A percentile compares a stretch with the other conserved stretches of the same genome.
These are phyloP conservation scores for Middelhovenomyces tepae DNA, from an alignment of 805 yeast genomes.

Conservation along the genomic window DNA sequence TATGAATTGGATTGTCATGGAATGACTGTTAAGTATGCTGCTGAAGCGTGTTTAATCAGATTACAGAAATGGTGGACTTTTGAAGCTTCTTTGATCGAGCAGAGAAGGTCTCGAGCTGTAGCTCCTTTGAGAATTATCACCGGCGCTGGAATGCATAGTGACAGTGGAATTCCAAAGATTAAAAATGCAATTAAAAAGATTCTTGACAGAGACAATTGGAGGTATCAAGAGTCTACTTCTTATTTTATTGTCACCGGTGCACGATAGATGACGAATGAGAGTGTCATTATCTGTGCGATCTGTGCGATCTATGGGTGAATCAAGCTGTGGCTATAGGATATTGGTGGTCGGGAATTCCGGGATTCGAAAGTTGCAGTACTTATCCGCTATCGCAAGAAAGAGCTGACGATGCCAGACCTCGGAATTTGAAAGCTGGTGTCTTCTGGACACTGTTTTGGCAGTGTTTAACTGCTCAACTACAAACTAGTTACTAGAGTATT, in stretches of 20 bases:
- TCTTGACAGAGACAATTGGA: slow-evolving; percentile 9
- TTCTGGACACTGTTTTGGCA: no score
- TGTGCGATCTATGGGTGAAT: no score
- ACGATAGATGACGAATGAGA: no score
- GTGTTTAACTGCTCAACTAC: no score
- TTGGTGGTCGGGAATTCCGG: no score
- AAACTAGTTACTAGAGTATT: no score
- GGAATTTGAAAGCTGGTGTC: no score
- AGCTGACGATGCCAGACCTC: no score
- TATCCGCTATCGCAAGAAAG: no score
- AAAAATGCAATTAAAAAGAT: slow-evolving; percentile 15
- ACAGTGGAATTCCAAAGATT: slow-evolving; percentile 17
- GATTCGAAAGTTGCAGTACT: no score
- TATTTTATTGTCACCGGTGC: slow-evolving; percentile 5
- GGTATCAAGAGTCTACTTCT: slow-evolving; percentile 11
- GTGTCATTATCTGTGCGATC: no score
- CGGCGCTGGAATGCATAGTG: slow-evolving; percentile 18
- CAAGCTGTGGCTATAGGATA: no score
- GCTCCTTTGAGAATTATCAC: slow-evolving; percentile 15
- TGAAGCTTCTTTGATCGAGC: slow-evolving; percentile 3
- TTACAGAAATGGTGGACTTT: slow-evolving; percentile 12
- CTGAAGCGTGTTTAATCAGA: slow-evolving; percentile 6
- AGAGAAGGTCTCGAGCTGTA: slow-evolving; percentile 1
- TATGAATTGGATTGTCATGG: slow-evolving; percentile 16
- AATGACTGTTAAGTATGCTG: slow-evolving; percentile 13